These are phyloP conservation scores for Lepidium didymum DNA, from an alignment of 345 rosid genomes.

Conservation along the genomic window DNA sequence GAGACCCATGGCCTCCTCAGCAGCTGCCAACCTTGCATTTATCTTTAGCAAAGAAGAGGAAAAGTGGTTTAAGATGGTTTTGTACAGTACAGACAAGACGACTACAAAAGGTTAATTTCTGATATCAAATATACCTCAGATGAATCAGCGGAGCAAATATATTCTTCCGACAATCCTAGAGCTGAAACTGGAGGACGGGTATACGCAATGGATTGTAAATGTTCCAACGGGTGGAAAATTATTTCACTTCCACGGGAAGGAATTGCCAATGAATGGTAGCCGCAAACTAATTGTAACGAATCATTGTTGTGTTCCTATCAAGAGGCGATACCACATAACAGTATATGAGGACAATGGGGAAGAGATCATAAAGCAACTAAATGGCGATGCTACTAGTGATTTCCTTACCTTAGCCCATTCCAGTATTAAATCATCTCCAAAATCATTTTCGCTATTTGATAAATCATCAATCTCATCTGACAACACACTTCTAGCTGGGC, in stretches of 20 bases:
- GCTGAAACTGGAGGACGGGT: constrained; percentile 55
- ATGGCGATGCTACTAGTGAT: constrained; percentile 6
- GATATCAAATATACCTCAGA: constrained; percentile 50
- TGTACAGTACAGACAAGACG: neutral
- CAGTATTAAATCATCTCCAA: constrained; percentile 61
- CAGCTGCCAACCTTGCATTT: constrained; percentile 62
- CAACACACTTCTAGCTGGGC: constrained; percentile 73
- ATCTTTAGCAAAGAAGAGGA: constrained; percentile 40
- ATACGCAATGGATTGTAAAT: constrained; percentile 77
- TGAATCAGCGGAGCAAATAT: constrained; percentile 41
- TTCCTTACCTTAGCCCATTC: constrained; percentile 92
- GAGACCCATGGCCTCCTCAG: constrained; percentile 87
- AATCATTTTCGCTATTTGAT: constrained; percentile 44
- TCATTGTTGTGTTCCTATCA: constrained; percentile 76
- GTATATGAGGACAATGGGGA: constrained; percentile 10
- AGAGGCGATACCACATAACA: constrained; percentile 19
- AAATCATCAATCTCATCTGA: constrained; percentile 75
- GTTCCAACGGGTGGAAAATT: constrained; percentile 82
- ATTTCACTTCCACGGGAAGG: constrained; percentile 62
- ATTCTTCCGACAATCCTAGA: constrained; percentile 45
- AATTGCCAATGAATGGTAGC: constrained; percentile 67
- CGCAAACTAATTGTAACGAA: constrained; percentile 71
- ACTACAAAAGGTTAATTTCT: neutral
- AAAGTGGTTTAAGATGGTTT: constrained; percentile 15
- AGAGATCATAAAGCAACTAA: neutral